These are phyloP conservation scores for Pouteria glomerata DNA, from an alignment of 148 eudicot species.

Conservation along the genomic window DNA sequence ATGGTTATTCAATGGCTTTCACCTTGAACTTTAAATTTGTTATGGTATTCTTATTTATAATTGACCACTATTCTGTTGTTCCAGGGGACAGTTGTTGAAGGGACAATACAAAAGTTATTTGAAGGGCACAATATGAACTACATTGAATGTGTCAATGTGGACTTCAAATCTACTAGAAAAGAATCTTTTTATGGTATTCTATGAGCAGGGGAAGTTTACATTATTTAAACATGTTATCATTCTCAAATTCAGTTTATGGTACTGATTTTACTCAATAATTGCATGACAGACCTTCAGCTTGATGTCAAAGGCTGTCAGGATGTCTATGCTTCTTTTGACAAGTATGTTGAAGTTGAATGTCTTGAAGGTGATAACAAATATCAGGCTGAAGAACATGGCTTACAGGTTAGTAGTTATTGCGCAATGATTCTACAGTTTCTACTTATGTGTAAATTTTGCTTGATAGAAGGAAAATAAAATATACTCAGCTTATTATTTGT, in stretches of 20 bases:
- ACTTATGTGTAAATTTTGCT: neutral
- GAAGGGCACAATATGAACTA: slow-evolving; percentile 96
- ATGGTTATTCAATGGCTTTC: slow-evolving; percentile 3
- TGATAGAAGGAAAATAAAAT: neutral
- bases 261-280: neutral
- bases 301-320: slow-evolving; percentile 93
- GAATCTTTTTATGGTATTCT: slow-evolving; percentile 84
- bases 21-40: neutral
- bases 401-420: slow-evolving; percentile 52
- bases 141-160: slow-evolving; percentile 88
- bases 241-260: neutral
- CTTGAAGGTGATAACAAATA: slow-evolving; percentile 93
- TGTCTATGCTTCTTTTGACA: slow-evolving; percentile 95
- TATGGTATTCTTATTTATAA: neutral
- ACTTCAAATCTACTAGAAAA: slow-evolving; percentile 84
- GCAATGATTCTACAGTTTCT: neutral
- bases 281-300: slow-evolving; percentile 72
- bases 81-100: slow-evolving; percentile 97
- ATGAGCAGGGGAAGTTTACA: neutral
- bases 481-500: neutral
- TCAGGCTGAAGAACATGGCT: slow-evolving; percentile 79
- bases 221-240: neutral
- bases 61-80: slow-evolving; percentile 15
- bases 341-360: slow-evolving; percentile 90
- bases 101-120: slow-evolving; percentile 79